Evolutionary conservation across 768 basidiomycete species (phyloP), one percentile per base, ranked within the genome.

Genomic region (Macrolepiota fuliginosa): DNA sequence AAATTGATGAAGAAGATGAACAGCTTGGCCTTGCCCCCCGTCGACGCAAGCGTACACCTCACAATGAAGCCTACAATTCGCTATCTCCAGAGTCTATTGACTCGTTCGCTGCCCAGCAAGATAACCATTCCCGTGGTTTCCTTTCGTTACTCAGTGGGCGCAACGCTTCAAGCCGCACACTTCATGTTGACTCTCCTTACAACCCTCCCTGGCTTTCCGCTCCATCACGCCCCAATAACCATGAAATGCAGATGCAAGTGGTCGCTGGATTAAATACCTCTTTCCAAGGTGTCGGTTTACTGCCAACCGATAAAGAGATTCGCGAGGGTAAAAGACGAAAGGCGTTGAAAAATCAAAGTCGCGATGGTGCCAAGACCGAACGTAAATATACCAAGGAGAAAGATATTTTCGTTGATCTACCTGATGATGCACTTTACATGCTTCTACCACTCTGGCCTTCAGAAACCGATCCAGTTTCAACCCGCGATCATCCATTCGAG

Each of bases 381-480:
- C 65, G 71, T 46, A 66, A 68, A 49, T 70, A 72, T 59, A 67
- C 64, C 53, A 58, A 55, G 35, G 57, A 67, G 29, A 54, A 65
- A 65, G 79, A 83, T 61, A 77, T 89, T 63, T 83, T 91, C 59
- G 79, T 82, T 36, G 77, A 83, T 36, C 79, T 93, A 39, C 88
- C 88, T 0, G 73, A 81, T 4, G 90, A 92, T 13, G 83, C 84
- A 24, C 76, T 92, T 55, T 91, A 88, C 70, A 93, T 94, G 92
- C 80, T 92, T 25, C 77, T 94, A 17, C 92, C 92, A 15, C 78
- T 94, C n/a, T 94, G 91, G 91, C 85, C 88, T 9, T 83, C 87
- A 17, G 88, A 90, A 65, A 90, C 84, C 1, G 90, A 90, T 70
- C 68, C 81, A 0, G 66, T 69, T 35, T 74, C 77, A 49, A 63